Evolutionary conservation across 257 asterid genomes (phyloP).

Genomic region (Nicotiana tabacum): DNA sequence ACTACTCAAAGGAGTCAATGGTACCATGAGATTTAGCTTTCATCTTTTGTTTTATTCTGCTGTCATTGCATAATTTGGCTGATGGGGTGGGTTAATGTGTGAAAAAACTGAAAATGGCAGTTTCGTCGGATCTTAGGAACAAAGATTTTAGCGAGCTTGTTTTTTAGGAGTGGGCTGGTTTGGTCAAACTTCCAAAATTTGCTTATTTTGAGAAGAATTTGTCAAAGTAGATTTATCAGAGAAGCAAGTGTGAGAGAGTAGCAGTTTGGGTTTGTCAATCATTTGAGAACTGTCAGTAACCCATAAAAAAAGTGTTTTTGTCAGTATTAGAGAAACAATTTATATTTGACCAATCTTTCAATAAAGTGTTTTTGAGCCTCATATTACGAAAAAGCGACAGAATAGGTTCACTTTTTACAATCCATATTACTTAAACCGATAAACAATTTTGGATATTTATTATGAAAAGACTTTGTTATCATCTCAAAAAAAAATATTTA

Average conservation of each 20-base stretch:
- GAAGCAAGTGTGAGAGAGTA: no score
- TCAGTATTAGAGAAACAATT: neutral
- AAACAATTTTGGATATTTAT: neutral
- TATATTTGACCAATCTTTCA: neutral
- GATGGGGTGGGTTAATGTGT: neutral
- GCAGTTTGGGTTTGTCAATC: no score
- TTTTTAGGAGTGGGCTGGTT: neutral
- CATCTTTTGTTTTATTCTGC: neutral
- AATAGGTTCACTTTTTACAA: neutral
- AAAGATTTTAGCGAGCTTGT: neutral
- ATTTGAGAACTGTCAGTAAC: no score
- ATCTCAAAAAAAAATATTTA: neutral
- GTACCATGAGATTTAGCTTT: slow-evolving; percentile 36
- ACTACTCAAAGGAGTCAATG: slow-evolving; percentile 81
- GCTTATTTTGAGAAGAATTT: no score
- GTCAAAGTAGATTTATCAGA: no score
- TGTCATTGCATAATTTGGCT: neutral
- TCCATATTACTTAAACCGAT: neutral
- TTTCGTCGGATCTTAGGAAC: neutral
- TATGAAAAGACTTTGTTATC: neutral
- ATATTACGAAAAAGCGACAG: neutral
- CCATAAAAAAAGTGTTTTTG: neutral
- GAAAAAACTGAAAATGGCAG: slow-evolving; percentile 6
- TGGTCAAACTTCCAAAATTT: no score
- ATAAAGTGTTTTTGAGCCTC: neutral